Percentiles rank a stretch among this genome's conserved stretches.
These are phyloP conservation scores for Ambrosia hybrid DNA, from an alignment of 140 eudicot genomes.

Conservation along the genomic window DNA sequence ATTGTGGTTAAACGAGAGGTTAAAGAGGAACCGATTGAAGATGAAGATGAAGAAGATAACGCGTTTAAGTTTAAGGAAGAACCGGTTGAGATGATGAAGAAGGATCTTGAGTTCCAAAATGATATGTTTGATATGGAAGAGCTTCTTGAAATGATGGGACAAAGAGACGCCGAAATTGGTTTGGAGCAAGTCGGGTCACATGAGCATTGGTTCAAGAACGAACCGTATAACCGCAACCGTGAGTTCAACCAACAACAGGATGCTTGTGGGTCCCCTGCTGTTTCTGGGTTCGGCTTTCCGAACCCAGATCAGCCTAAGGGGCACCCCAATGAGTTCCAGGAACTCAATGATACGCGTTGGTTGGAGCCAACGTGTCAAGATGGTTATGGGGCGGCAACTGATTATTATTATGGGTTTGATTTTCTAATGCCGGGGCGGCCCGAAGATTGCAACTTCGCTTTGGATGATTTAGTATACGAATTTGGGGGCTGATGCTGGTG, in stretches of 20 bases:
- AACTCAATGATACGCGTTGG: constrained; percentile 7
- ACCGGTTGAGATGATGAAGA: constrained; percentile 25
- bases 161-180: background rate
- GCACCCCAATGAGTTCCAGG: background rate
- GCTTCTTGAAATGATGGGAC: constrained; percentile 41
- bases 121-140: constrained; percentile 72
- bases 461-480: constrained; percentile 33
- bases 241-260: background rate
- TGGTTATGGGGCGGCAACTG: background rate
- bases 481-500: constrained; percentile 18
- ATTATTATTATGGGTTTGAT: constrained; percentile 40
- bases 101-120: constrained; percentile 7
- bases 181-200: background rate
- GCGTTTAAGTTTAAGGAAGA: constrained; percentile 31
- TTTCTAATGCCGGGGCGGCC: constrained; percentile 59
- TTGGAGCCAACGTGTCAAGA: background rate
- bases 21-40: constrained; percentile 32
- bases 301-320: background rate
- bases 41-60: constrained; percentile 5
- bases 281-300: background rate
- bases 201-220: constrained; percentile 6
- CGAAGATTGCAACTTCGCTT: constrained; percentile 41
- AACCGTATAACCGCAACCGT: background rate
- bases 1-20: constrained; percentile 18
- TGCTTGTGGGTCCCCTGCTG: background rate